Evolutionary conservation across 2,329 filamentous ascomycete species (phyloP).

Genomic region (Sarocladiaceae sp.): DNA sequence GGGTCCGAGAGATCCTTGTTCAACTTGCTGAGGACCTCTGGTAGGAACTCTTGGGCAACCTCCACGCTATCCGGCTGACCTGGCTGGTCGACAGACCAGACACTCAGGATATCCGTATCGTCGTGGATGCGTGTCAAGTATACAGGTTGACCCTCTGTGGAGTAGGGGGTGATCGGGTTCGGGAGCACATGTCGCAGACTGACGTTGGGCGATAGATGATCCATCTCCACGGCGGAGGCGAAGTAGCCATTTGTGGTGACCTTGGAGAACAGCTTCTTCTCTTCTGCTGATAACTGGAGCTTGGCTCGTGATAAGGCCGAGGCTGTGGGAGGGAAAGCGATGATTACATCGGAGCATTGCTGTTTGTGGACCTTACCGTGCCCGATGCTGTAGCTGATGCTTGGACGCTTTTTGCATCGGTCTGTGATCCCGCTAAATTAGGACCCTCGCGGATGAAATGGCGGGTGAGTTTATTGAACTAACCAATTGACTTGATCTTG

Average conservation of each 20-base stretch:
- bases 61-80: background rate
- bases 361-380: background rate
- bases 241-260: background rate
- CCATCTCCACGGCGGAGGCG: background rate
- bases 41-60: background rate
- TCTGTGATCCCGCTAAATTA: background rate
- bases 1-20: background rate
- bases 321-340: background rate
- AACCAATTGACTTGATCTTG: background rate
- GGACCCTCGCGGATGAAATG: no score
- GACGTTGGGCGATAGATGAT: background rate
- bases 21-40: background rate
- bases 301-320: background rate
- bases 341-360: constrained; percentile 1
- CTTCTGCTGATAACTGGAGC: background rate
- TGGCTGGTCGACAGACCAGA: background rate
- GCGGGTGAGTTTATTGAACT: no score
- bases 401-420: background rate
- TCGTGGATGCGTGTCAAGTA: background rate
- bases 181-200: background rate
- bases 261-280: background rate
- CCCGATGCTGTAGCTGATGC: background rate
- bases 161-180: background rate
- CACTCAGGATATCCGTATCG: background rate
- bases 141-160: background rate